A percentile compares a stretch with the other conserved stretches of the same genome.
Conservation (phyloP, 176 grass and related monocot species). For the Luzula sylvatica region DNA sequence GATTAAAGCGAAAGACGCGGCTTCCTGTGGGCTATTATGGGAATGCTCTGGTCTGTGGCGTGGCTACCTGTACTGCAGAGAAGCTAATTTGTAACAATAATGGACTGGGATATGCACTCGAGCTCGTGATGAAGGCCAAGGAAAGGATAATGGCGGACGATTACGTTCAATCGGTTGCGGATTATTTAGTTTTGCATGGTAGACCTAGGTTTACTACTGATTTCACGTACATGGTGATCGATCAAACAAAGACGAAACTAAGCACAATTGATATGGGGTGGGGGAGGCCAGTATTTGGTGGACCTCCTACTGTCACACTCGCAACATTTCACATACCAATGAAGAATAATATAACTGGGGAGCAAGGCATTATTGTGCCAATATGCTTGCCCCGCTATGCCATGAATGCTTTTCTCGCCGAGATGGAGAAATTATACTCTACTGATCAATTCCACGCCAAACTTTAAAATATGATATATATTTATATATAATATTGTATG, state of each 20-base stretch:
- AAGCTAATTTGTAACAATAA: not conserved
- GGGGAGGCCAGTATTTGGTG: conserved; percentile 29
- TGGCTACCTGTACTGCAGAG: not conserved
- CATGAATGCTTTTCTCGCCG: conserved; percentile 26
- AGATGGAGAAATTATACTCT: conserved; percentile 1
- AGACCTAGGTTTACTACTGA: conserved; percentile 1
- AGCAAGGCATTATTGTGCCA: conserved; percentile 12
- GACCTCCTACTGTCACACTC: not conserved
- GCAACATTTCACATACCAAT: not conserved
- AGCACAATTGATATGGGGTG: conserved; percentile 29
- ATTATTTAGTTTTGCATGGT: conserved; percentile 14
- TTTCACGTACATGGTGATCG: conserved; percentile 18
- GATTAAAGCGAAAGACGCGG: not conserved
- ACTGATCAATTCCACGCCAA: not conserved
- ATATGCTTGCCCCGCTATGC: conserved; percentile 20
- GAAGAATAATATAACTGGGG: not conserved
- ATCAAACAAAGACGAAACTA: conserved; percentile 33
- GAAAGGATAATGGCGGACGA: conserved; percentile 16
- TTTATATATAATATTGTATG: too few species aligned
- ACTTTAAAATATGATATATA: too few species aligned
- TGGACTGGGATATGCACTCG: conserved; percentile 7
- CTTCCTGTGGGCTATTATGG: conserved; percentile 35
- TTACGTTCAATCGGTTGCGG: conserved; percentile 21
- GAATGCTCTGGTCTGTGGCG: conserved; percentile 19
- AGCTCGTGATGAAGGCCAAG: conserved; percentile 24